These are phyloP conservation scores for Saururus chinensis DNA, from an alignment of 164 flowering plant species.

Conservation along the genomic window DNA sequence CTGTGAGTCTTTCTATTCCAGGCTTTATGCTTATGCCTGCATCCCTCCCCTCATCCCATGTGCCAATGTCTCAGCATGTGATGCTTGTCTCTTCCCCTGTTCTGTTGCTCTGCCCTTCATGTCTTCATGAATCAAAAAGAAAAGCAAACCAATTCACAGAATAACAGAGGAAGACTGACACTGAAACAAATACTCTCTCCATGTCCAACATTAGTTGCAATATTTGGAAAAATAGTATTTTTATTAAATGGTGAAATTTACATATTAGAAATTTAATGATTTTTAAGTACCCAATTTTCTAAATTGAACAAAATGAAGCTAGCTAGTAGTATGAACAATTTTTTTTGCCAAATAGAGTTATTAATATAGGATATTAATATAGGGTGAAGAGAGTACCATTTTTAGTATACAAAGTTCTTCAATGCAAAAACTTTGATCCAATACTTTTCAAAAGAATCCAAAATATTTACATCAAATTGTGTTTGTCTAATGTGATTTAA, in stretches of 20 bases:
- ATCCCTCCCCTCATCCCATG: neutral
- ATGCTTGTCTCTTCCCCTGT: neutral
- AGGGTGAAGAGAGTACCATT: too few species aligned
- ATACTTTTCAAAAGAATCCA: neutral
- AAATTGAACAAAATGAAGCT: too few species aligned
- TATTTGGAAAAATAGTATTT: too few species aligned
- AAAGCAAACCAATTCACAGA: neutral
- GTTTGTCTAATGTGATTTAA: neutral
- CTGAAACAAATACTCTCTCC: neutral
- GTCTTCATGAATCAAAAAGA: neutral
- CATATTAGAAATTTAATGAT: too few species aligned
- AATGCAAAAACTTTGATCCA: neutral
- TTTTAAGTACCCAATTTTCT: too few species aligned
- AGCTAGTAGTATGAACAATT: too few species aligned
- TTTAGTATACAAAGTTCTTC: too few species aligned
- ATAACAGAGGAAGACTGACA: neutral
- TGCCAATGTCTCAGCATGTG: neutral
- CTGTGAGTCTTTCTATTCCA: neutral
- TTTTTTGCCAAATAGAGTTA: too few species aligned
- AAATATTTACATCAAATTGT: neutral
- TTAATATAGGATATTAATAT: too few species aligned
- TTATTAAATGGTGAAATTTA: too few species aligned
- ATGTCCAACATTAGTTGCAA: too few species aligned
- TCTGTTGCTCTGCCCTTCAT: neutral
- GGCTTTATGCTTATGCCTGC: neutral